phyloP scores from a whole-genome alignment of 345 rosid genomes.

The Citrus medica region DNA sequence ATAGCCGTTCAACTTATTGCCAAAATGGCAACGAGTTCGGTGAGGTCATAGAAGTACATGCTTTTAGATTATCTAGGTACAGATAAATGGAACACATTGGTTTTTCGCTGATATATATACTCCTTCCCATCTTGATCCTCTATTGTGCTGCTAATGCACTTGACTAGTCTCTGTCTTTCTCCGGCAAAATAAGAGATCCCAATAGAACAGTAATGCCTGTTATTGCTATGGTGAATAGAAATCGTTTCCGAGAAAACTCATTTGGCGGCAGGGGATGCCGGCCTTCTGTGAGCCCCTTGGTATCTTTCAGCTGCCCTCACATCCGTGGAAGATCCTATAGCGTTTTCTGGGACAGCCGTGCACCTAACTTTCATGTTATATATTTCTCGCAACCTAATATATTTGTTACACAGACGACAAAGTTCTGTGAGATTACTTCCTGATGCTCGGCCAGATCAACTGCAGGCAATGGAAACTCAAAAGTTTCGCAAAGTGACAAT shows the following conservation, averaged over 20 bases:
- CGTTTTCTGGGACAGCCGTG: too few species aligned
- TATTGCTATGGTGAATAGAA: conserved; percentile 81
- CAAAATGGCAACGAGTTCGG: too few species aligned
- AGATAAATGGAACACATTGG: conserved; percentile 24
- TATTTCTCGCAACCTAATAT: too few species aligned
- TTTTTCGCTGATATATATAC: conserved; percentile 26
- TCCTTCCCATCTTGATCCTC: conserved; percentile 9
- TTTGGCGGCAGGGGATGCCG: conserved; percentile 28
- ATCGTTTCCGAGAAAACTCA: conserved; percentile 51
- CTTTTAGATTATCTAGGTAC: too few species aligned
- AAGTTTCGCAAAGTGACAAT: too few species aligned
- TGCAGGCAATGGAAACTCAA: too few species aligned
- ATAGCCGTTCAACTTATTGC: too few species aligned
- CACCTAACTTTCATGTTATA: too few species aligned
- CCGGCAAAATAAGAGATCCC: conserved; percentile 78
- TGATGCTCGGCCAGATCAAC: too few species aligned
- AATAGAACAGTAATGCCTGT: conserved; percentile 85
- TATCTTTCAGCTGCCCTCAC: conserved; percentile 62
- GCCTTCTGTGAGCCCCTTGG: conserved; percentile 52
- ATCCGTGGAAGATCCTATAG: neutral
- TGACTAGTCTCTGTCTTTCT: conserved; percentile 51
- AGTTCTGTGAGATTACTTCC: too few species aligned
- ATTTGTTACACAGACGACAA: too few species aligned
- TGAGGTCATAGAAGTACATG: too few species aligned
- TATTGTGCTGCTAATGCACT: conserved; percentile 40